phyloP scores from a whole-genome alignment of 2,329 filamentous ascomycete species.

The Mollisia scopiformis region DNA sequence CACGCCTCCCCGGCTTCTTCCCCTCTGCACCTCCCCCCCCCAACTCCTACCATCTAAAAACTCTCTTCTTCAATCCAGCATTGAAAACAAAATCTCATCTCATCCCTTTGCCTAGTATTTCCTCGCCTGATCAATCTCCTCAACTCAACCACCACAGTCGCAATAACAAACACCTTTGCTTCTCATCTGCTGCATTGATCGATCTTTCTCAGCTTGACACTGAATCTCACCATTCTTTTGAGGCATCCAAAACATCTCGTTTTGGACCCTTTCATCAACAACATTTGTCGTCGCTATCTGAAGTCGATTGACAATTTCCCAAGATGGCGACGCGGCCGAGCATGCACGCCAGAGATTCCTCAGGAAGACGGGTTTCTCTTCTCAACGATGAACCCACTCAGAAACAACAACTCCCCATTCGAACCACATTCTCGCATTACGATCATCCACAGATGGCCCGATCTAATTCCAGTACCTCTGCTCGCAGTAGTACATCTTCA shows the following conservation, averaged over 20 bases:
- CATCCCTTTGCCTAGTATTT: neutral
- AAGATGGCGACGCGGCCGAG: conserved; percentile 29
- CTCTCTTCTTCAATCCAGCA: neutral
- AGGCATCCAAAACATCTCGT: neutral
- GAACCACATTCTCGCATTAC: conserved; percentile 8
- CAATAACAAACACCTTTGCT: too few relatives aligned
- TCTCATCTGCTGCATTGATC: too few relatives aligned
- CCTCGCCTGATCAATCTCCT: neutral
- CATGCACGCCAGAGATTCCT: conserved; percentile 60
- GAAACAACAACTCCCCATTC: conserved; percentile 23
- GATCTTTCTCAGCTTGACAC: too few relatives aligned
- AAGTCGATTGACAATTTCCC: neutral
- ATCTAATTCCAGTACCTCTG: conserved; percentile 40
- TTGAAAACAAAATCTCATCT: neutral
- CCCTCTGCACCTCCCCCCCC: too few relatives aligned
- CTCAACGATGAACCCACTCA: conserved; percentile 56
- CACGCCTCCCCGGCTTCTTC: too few relatives aligned
- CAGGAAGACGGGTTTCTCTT: conserved; percentile 60
- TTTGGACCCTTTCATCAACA: neutral
- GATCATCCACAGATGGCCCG: conserved; percentile 21
- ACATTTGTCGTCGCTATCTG: neutral
- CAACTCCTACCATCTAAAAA: neutral
- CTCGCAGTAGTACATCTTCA: conserved; percentile 38
- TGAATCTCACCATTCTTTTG: too few relatives aligned
- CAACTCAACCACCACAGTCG: too few relatives aligned